A percentile compares a stretch with the other conserved stretches of the same genome.
These are phyloP conservation scores for Spiromastix sp. DNA, from an alignment of 2,329 filamentous ascomycete genomes.

Conservation along the genomic window DNA sequence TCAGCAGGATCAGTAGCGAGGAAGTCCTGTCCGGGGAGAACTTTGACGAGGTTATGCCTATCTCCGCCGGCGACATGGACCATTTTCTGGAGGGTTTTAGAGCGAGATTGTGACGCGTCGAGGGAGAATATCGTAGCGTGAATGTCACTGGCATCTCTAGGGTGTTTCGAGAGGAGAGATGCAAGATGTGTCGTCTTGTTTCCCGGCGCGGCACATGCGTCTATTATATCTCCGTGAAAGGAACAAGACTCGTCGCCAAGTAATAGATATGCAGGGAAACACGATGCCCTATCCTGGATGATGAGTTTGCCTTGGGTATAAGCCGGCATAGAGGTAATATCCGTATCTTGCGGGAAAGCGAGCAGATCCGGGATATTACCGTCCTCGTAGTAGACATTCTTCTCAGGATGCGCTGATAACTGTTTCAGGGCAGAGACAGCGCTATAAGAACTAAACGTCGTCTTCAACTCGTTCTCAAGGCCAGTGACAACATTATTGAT, in stretches of 20 bases:
- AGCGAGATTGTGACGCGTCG: slow-evolving; percentile 41
- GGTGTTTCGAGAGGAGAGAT: slow-evolving; percentile 47
- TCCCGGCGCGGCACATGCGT: slow-evolving; percentile 87
- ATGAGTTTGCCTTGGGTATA: slow-evolving; percentile 74
- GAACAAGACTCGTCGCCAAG: slow-evolving; percentile 46
- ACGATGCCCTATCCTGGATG: slow-evolving; percentile 92
- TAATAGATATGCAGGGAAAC: slow-evolving; percentile 85
- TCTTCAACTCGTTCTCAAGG: slow-evolving; percentile 59
- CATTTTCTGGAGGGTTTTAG: slow-evolving; percentile 75
- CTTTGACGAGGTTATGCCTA: slow-evolving; percentile 49
- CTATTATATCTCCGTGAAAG: slow-evolving; percentile 61
- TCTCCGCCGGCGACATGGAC: slow-evolving; percentile 64
- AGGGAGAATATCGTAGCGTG: slow-evolving; percentile 42
- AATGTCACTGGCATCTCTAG: slow-evolving; percentile 15
- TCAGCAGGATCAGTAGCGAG: slow-evolving; percentile 59
- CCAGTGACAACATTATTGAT: slow-evolving; percentile 70
- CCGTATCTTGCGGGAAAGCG: slow-evolving; percentile 60
- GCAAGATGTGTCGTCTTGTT: slow-evolving; percentile 96
- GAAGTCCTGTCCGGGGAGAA: slow-evolving; percentile 73
- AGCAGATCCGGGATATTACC: slow-evolving; percentile 72
- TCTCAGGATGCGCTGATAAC: slow-evolving; percentile 37
- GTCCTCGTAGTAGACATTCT: slow-evolving; percentile 59
- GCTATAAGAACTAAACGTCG: slow-evolving; percentile 59
- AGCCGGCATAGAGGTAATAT: slow-evolving; percentile 61
- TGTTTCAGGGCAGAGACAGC: slow-evolving; percentile 47